Base-by-base conservation (phyloP, 2,329 filamentous ascomycete species). In the Diaporthe vexans region DNA sequence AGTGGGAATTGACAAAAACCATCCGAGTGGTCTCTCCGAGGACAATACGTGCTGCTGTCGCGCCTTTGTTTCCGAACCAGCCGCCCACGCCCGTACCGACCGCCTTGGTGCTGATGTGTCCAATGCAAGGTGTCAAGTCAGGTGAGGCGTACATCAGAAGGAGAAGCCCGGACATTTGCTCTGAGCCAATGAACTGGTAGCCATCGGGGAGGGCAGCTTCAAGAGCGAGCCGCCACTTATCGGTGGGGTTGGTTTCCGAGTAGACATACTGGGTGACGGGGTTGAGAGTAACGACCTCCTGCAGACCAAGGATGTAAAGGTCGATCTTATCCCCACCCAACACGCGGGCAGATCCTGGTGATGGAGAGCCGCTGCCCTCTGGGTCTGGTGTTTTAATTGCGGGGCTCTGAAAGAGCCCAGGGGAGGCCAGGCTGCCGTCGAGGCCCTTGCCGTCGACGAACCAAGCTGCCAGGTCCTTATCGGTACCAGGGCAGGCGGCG, bases 41-140 rank as follows among this genome's bases (percentile, higher is more conserved):
- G 0, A 99, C 88, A 5, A 99, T 86, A 26, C 96, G 90, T 5
- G 94, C 93, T 4, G 93, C 91, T 0, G 98, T 93, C 5, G 94
- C 96, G 1, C 97, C 97, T 82, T 99, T 99, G 83, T 99, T 99
- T 13, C 97, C 97, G 86, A 98, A 93, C 80, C 98, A 98, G 0
- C 96, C 96, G 83, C 97, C 90, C 57, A 98, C 83, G 0, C 97
- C 97, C 0, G 97, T 99, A 0, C 95, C 96, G 10, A 98, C 93
- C 73, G 91, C 93, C 6, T 92, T 92, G 1, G 93, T 95, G 82
- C 94, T 97, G 78, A 98, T 91, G 65, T 94, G 94, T 76, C 91
- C 94, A 78, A 98, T 90, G 3, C 92, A 93, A 0, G 92, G 88
- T 1, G 91, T 90, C 54, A 98, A 87, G 11, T 91, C 89, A 0